Percentiles rank a stretch among this genome's conserved stretches.
Evolutionary conservation across 352 stramenopile species (phyloP).

Genomic region (Phytophthora sp.): DNA sequence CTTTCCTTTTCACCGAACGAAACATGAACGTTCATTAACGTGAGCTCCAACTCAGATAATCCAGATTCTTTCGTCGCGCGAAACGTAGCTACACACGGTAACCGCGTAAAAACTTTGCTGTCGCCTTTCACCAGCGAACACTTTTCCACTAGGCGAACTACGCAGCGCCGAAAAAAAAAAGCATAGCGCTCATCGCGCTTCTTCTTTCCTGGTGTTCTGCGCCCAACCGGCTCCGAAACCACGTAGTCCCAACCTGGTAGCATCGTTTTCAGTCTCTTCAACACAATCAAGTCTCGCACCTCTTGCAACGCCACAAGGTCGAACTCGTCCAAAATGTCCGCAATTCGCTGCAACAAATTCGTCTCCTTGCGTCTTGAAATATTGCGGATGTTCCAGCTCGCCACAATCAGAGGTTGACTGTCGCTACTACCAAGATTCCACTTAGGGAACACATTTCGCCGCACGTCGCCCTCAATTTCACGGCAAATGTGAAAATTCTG

Average conservation of each 20-base stretch:
- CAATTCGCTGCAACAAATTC: slow-evolving; percentile 50
- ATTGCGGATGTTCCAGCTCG: slow-evolving; percentile 82
- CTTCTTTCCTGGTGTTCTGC: slow-evolving; percentile 18
- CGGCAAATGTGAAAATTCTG: slow-evolving; percentile 38
- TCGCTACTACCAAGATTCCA: not conserved
- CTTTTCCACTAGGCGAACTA: slow-evolving; percentile 32
- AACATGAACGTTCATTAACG: slow-evolving; percentile 61
- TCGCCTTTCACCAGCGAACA: slow-evolving; percentile 21
- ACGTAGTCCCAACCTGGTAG: slow-evolving; percentile 67
- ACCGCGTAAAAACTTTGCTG: slow-evolving; percentile 30
- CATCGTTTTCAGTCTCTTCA: slow-evolving; percentile 62
- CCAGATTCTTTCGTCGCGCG: slow-evolving; percentile 10
- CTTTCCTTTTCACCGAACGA: slow-evolving; percentile 40
- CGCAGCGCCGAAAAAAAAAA: slow-evolving; percentile 57
- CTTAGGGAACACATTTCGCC: slow-evolving; percentile 37
- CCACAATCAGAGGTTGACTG: slow-evolving; percentile 46
- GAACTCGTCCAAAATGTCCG: slow-evolving; percentile 56
- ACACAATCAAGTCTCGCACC: slow-evolving; percentile 63
- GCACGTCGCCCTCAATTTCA: slow-evolving; percentile 42
- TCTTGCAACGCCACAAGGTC: slow-evolving; percentile 75
- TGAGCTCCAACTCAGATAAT: slow-evolving; percentile 35
- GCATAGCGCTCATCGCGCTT: slow-evolving; percentile 54
- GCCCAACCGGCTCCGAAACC: slow-evolving; percentile 48
- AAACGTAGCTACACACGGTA: slow-evolving; percentile 60
- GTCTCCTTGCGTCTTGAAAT: slow-evolving; percentile 56